Conservation (phyloP, 2,329 filamentous ascomycete species). For the Sordariomycetes sp. region DNA sequence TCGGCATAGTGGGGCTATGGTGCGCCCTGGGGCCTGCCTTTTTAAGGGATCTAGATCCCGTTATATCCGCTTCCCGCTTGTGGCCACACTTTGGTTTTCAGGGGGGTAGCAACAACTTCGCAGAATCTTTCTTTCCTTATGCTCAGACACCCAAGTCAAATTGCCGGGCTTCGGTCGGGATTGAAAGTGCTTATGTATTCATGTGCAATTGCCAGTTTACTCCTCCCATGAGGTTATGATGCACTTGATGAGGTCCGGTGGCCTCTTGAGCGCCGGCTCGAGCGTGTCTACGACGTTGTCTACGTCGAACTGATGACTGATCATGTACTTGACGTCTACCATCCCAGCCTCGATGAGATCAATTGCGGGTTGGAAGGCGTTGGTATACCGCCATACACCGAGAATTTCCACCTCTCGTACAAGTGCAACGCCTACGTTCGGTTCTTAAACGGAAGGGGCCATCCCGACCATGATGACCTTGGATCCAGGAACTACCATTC, state of each 20-base stretch:
- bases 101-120: too few relatives aligned
- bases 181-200: too few relatives aligned
- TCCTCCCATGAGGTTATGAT: not conserved
- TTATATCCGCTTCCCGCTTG: too few relatives aligned
- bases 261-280: not conserved
- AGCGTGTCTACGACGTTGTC: not conserved
- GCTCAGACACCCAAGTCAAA: too few relatives aligned
- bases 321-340: not conserved
- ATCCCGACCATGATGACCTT: slow-evolving; percentile 42
- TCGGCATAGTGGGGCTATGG: too few relatives aligned
- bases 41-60: too few relatives aligned
- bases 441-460: slow-evolving; percentile 41
- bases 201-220: not conserved
- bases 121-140: too few relatives aligned
- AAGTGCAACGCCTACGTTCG: slow-evolving; percentile 30
- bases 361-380: slow-evolving; percentile 8
- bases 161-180: too few relatives aligned
- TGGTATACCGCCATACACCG: slow-evolving; percentile 4
- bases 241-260: not conserved
- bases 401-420: slow-evolving; percentile 3
- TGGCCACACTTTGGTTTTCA: too few relatives aligned
- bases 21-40: too few relatives aligned
- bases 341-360: not conserved
- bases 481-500: slow-evolving; percentile 20
- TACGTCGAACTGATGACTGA: not conserved